Evolutionary conservation across 2,329 filamentous ascomycete species (phyloP).

Genomic region (Thermochaetoides dissita): DNA sequence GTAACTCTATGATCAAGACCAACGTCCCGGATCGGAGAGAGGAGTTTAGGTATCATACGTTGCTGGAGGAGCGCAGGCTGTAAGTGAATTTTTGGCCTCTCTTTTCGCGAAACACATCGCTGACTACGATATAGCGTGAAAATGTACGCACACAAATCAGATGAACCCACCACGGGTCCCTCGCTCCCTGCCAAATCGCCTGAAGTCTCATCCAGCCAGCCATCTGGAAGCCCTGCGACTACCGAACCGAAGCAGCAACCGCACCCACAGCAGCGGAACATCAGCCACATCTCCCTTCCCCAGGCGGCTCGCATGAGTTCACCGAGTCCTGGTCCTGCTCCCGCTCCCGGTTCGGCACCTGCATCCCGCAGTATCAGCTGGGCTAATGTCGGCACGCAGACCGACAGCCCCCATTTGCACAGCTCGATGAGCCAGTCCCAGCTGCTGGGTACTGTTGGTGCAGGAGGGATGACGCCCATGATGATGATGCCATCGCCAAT

Average conservation of each 20-base stretch:
- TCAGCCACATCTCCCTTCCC: constrained; percentile 4
- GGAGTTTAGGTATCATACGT: constrained; percentile 76
- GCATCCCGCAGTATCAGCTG: no score
- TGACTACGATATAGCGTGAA: not conserved
- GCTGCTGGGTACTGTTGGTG: constrained; percentile 1
- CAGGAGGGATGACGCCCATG: constrained; percentile 4
- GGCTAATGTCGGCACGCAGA: not conserved
- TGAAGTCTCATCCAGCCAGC: no score
- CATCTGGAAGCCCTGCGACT: no score
- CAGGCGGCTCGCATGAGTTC: not conserved
- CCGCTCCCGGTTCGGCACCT: no score
- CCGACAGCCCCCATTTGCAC: constrained; percentile 10
- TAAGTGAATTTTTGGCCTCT: constrained; percentile 30
- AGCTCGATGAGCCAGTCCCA: constrained; percentile 1
- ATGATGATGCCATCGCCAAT: no score
- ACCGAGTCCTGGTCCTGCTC: no score
- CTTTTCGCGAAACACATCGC: not conserved
- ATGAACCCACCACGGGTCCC: not conserved
- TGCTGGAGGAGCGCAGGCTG: constrained; percentile 74
- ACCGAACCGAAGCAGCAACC: not conserved
- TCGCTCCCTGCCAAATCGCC: constrained; percentile 15
- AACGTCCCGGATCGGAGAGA: constrained; percentile 91
- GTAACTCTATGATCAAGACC: constrained; percentile 88
- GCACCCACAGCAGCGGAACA: not conserved
- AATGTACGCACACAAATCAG: not conserved